These are phyloP conservation scores for Earliella scabrosa DNA, from an alignment of 1,284 basidiomycete species.

Conservation along the genomic window DNA sequence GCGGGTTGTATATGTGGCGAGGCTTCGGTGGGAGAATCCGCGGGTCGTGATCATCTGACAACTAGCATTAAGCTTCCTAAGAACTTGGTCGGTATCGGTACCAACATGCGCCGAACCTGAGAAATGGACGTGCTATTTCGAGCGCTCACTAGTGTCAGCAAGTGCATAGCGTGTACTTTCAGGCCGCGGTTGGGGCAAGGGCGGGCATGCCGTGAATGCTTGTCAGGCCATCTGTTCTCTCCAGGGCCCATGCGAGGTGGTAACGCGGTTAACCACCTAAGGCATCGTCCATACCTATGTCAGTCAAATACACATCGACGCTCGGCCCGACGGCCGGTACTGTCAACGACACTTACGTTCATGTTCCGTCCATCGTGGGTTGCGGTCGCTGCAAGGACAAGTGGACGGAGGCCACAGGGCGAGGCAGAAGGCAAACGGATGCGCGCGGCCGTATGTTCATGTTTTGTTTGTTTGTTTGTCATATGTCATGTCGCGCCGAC, in stretches of 20 bases:
- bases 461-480: not conserved
- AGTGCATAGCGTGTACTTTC: not conserved
- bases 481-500: not conserved
- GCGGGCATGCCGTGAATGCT: no score
- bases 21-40: not conserved
- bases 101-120: not conserved
- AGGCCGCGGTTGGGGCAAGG: no score
- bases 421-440: not conserved
- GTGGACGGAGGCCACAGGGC: not conserved
- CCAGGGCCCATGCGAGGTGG: no score
- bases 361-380: no score
- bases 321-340: no score
- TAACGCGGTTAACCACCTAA: no score
- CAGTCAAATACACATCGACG: no score
- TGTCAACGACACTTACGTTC: no score
- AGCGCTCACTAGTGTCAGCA: not conserved
- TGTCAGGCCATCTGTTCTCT: no score
- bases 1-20: not conserved
- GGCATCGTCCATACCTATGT: no score
- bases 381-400: not conserved
- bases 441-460: not conserved
- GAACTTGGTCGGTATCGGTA: not conserved
- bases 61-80: constrained; percentile 7
- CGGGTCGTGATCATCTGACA: constrained; percentile 5
- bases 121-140: not conserved